Base-by-base conservation (phyloP, 2,329 filamentous ascomycete species). In the Xenoacremonium recifei region DNA sequence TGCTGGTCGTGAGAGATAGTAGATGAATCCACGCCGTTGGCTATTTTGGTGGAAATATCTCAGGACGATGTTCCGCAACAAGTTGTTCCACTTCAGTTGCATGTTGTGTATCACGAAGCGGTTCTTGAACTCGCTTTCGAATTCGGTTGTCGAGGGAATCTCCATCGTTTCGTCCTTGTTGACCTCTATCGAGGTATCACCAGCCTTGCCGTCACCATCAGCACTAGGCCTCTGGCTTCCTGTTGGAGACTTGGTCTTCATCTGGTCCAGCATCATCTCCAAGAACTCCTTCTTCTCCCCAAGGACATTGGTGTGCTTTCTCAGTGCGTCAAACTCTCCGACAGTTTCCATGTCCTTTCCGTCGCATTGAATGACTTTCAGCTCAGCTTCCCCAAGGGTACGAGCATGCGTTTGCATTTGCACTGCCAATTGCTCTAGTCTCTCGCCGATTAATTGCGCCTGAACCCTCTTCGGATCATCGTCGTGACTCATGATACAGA, bases 21-120 rank as follows among this genome's bases (percentile, higher is more conserved):
- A 99, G 21, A 99, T 85, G 60, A 99, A 97, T 39, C 93, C 95
- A 53, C 93, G 84, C 38, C 93, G 81, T 67, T 99, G 95, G 62
- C 91, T 90, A 58, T 95, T 93, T 71, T 99, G 93, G 61, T 99
- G 93, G 49, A 93, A 95, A 64, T 99, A 99, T 18, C 93, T 88
- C 30, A 99, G 78, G 37, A 99, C 93, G 57, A 96, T 96, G 60
- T 99, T 97, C 45, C 93, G 83, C 27, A 99, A 70, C 10, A 91
- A 81, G 57, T 99, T 99, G 70, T 96, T 97, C 93, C 93, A 99
- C 66, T 99, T 99, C 43, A 99, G 72, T 59, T 99, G 93, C 62
- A 95, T 80, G 57, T 99, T 99, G 72, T 99, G 93, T 39, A 99
- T 87, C 55, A 97, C 92, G 70, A 99, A 99, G 2, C 93, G 87